Percentiles rank a stretch among this genome's conserved stretches.
Evolutionary conservation across 768 basidiomycete species (phyloP).

Genomic region (Chalciporus chontae): DNA sequence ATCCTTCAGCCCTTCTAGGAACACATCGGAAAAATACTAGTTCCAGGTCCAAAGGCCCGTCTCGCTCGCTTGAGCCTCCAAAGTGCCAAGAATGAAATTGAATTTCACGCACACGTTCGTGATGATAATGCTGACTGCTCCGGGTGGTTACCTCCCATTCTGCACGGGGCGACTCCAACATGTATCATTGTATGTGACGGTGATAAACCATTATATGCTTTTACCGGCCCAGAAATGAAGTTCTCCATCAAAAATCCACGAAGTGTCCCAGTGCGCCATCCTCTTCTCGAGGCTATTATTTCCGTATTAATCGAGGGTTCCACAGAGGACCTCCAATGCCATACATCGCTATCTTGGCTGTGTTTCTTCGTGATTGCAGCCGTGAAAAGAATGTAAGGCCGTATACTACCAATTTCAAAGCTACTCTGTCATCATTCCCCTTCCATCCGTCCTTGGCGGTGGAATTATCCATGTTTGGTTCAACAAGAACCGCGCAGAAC

Average conservation of each 20-base stretch:
- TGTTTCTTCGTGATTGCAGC: slow-evolving; percentile 3
- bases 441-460: neutral
- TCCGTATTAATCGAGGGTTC: slow-evolving; percentile 3
- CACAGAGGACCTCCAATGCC: neutral
- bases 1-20: neutral
- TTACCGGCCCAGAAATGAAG: slow-evolving; percentile 1
- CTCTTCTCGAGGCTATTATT: slow-evolving; percentile 11
- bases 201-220: slow-evolving; percentile 8
- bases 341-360: neutral
- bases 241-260: slow-evolving; percentile 2
- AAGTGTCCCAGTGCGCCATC: neutral
- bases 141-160: slow-evolving; percentile 9
- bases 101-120: neutral
- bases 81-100: no score
- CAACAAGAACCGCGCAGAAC: neutral
- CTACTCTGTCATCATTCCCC: neutral
- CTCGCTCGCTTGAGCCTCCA: neutral
- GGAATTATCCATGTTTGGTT: neutral
- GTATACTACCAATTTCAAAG: neutral
- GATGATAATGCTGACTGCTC: neutral
- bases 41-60: neutral
- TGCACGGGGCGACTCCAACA: neutral
- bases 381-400: slow-evolving; percentile 4
- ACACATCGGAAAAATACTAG: neutral
- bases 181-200: slow-evolving; percentile 9